Conservation (phyloP, 805 yeast genomes). For the Candida multigemmis region DNA sequence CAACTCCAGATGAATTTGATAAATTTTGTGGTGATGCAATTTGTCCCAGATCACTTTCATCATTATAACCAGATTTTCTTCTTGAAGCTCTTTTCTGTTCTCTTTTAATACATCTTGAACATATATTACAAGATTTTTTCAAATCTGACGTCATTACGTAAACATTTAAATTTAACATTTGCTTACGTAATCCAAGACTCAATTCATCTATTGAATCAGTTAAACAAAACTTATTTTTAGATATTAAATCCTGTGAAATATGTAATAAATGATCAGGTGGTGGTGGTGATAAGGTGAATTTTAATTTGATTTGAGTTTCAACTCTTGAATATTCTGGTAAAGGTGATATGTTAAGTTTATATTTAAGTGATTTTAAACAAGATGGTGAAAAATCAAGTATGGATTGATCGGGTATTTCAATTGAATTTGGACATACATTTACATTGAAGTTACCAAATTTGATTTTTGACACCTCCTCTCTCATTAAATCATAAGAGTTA, state of each 20-base stretch:
- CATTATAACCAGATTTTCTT: conserved; percentile 57
- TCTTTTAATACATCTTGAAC: conserved; percentile 82
- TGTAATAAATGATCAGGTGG: conserved; percentile 69
- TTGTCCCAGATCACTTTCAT: conserved; percentile 4
- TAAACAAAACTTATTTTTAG: conserved; percentile 77
- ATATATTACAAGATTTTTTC: conserved; percentile 55
- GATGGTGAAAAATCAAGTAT: conserved; percentile 29
- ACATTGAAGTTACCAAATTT: conserved; percentile 41
- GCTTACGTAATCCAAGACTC: conserved; percentile 31
- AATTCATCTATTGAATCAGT: conserved; percentile 38
- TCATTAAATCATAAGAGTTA: conserved; percentile 31
- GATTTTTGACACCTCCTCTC: conserved; percentile 41
- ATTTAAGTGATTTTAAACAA: conserved; percentile 32
- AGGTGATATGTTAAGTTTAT: conserved; percentile 44
- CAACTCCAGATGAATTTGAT: conserved; percentile 14
- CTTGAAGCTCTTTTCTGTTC: conserved; percentile 92
- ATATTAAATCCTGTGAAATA: conserved; percentile 78
- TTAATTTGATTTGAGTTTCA: conserved; percentile 87
- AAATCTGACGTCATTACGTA: conserved; percentile 59
- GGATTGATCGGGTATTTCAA: conserved; percentile 21
- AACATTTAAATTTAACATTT: conserved; percentile 64
- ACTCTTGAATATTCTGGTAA: conserved; percentile 83
- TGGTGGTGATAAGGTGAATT: conserved; percentile 60
- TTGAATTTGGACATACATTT: conserved; percentile 25
- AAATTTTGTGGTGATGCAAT: conserved; percentile 4